Evolutionary conservation across 169 alveolate species (phyloP).

Genomic region (Eimeria mitis): DNA sequence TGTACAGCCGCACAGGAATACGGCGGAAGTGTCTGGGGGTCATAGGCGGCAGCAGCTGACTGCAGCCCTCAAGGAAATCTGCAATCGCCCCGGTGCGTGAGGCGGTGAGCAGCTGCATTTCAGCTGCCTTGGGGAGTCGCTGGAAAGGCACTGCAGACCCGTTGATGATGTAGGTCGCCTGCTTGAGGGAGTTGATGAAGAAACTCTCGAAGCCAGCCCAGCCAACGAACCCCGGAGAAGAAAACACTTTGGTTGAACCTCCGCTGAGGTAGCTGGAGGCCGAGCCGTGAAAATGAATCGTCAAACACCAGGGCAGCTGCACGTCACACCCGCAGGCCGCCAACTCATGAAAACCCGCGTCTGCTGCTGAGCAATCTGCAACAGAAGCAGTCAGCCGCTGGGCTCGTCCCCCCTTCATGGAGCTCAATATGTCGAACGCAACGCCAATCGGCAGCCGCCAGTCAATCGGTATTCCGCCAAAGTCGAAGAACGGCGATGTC

Average conservation of each 20-base stretch:
- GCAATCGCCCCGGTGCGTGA: slow-evolving; percentile 32
- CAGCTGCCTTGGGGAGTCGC: slow-evolving; percentile 70
- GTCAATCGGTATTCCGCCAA: slow-evolving; percentile 67
- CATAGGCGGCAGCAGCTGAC: slow-evolving; percentile 55
- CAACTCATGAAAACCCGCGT: slow-evolving; percentile 31
- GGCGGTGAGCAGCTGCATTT: slow-evolving; percentile 71
- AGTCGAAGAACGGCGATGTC: slow-evolving; percentile 76
- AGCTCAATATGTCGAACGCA: slow-evolving; percentile 58
- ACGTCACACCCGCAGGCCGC: slow-evolving; percentile 70
- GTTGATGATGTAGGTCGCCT: slow-evolving; percentile 69
- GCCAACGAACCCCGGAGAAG: slow-evolving; percentile 52
- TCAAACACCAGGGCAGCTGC: slow-evolving; percentile 72
- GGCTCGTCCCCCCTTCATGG: slow-evolving; percentile 38
- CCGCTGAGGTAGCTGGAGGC: slow-evolving; percentile 66
- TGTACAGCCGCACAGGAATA: slow-evolving; percentile 58
- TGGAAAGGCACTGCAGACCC: slow-evolving; percentile 79
- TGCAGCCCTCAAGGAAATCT: slow-evolving; percentile 43
- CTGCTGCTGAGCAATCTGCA: neutral
- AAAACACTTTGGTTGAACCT: slow-evolving; percentile 28
- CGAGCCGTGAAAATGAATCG: slow-evolving; percentile 67
- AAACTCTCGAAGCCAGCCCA: slow-evolving; percentile 77
- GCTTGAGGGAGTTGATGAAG: slow-evolving; percentile 70
- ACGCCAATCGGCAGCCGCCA: slow-evolving; percentile 82
- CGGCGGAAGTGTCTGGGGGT: slow-evolving; percentile 41
- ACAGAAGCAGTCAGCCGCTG: neutral